These are phyloP conservation scores for Xerophyta viscosa DNA, from an alignment of 106 monocot species.

Conservation along the genomic window DNA sequence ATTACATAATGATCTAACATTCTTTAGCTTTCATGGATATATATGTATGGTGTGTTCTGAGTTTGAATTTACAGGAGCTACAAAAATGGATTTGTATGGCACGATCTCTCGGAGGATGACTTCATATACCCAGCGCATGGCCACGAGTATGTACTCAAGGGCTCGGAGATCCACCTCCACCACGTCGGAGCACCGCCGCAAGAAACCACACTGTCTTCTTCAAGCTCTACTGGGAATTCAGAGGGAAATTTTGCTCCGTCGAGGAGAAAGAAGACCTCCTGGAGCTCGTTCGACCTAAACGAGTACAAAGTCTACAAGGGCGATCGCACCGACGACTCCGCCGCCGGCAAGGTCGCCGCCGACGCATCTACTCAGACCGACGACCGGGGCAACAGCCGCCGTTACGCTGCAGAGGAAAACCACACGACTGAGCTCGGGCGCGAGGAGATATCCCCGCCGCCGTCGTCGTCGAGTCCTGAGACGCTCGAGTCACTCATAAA, in stretches of 20 bases:
- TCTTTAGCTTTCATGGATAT: no score
- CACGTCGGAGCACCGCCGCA: constrained; percentile 8
- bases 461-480: constrained; percentile 70
- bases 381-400: constrained; percentile 15
- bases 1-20: no score
- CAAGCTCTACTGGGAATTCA: constrained; percentile 19
- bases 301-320: constrained; percentile 86
- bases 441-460: constrained; percentile 78
- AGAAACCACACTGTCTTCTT: constrained; percentile 21
- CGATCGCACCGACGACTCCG: constrained; percentile 10
- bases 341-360: constrained; percentile 25
- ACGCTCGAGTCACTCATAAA: constrained; percentile 51
- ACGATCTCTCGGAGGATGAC: constrained; percentile 74
- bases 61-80: constrained; percentile 59
- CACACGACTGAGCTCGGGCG: constrained; percentile 33
- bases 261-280: constrained; percentile 23
- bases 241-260: background rate
- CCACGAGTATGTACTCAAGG: constrained; percentile 80
- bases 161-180: constrained; percentile 46
- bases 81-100: constrained; percentile 90
- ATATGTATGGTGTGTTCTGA: no score
- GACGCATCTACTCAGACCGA: constrained; percentile 87
- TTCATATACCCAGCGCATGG: constrained; percentile 62
- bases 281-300: constrained; percentile 43
- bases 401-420: background rate